Base-by-base conservation (phyloP, 1,284 basidiomycete genomes). In the Bjerkandera adusta region DNA sequence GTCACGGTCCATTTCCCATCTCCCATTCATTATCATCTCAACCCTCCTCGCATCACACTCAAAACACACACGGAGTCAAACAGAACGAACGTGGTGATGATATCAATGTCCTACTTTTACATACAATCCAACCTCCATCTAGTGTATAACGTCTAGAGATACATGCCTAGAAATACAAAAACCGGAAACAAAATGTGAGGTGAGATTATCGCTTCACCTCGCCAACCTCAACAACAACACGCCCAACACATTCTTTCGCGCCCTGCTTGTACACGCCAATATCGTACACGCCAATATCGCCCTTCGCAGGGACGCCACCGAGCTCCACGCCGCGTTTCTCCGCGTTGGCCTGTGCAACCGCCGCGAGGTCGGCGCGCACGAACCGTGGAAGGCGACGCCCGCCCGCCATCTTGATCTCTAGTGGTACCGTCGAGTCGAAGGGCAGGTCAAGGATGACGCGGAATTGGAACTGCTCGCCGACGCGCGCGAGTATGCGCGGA, bases 401-500 rank as follows among this genome's bases (percentile, higher is more conserved):
- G 11, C 39, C 32, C 10, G 34, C 29, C 15, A 24, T 11, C 52
- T 70, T 72, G 45, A 73, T 76, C 48, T 74, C 70, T 37, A 82
- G 67, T 43, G 55, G 49, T 29, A 47, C 43, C 59, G 53, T 36
- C 30, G 39, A 44, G 24, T 40, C 22, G 39, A 48, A 25, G 27
- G 45, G 36, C 18, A 36, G 40, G 44, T 44, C 56, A 26, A 79
- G 61, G 34, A 69, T 69, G 47, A 85, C 70, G 40, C 73, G 68
- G 63, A 83, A 83, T 54, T 71, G 75, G 71, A 85, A 85, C 48
- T 67, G 70, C 58, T 85, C 81, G 20, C 79, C 80, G 1, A 68
- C 67, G 27, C 81, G 71, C 20, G 79, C 72, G 43, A 84, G 65
- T 57, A 77, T 76, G 27, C 76, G 72, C 36, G 68, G 68, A 15